A percentile compares a stretch with the other conserved stretches of the same genome.
phyloP scores from a whole-genome alignment of 139 green algal species.

The Haematococcus lacustris region DNA sequence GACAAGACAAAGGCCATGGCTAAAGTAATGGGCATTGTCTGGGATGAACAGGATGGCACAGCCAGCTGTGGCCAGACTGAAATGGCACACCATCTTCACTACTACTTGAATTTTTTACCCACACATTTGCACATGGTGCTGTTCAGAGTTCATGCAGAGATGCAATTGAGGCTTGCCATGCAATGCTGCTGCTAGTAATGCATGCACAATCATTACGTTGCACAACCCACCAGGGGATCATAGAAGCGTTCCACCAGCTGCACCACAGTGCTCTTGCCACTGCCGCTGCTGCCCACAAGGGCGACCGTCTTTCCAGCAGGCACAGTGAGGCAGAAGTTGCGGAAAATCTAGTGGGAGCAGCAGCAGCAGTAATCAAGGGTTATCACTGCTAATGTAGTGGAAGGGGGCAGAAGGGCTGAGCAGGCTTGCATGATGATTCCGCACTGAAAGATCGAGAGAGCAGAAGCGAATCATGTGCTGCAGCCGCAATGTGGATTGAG shows the following conservation, averaged over 20 bases:
- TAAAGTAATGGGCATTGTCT: too few relatives aligned
- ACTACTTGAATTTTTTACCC: too few relatives aligned
- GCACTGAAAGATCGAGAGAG: background rate
- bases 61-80: too few relatives aligned
- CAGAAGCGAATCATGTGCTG: background rate
- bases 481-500: background rate
- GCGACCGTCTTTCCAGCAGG: conserved; percentile 74
- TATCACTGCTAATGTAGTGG: background rate
- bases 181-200: too few relatives aligned
- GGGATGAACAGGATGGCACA: too few relatives aligned
- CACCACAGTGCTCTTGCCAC: conserved; percentile 79
- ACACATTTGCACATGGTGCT: too few relatives aligned
- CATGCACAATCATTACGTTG: too few relatives aligned
- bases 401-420: background rate
- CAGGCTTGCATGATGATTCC: background rate
- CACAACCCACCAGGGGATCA: conserved; percentile 39
- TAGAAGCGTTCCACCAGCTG: conserved; percentile 88
- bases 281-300: conserved; percentile 79
- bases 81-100: too few relatives aligned
- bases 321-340: conserved; percentile 25
- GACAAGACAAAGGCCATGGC: too few relatives aligned
- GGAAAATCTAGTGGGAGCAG: conserved; percentile 11
- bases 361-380: too few relatives aligned
- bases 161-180: too few relatives aligned
- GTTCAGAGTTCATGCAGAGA: too few relatives aligned